These are phyloP conservation scores for Trichoderma sp. DNA, from an alignment of 2,329 filamentous ascomycete genomes.

Conservation along the genomic window DNA sequence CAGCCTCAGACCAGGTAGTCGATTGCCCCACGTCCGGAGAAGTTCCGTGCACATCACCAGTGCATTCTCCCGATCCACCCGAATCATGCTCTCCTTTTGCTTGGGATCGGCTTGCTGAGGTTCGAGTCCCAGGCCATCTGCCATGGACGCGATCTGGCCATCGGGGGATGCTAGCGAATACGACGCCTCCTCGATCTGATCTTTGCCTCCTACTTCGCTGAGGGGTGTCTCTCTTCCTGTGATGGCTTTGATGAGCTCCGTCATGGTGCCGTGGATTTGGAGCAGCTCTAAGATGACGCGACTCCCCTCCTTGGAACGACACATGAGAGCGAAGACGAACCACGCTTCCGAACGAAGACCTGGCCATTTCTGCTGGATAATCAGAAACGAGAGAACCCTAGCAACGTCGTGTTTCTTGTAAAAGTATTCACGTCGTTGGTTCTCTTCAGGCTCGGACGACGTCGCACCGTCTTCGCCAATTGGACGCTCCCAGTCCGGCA, in stretches of 20 bases:
- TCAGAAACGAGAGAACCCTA: constrained; percentile 48
- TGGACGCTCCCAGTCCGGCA: constrained; percentile 36
- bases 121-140: constrained; percentile 40
- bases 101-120: constrained; percentile 47
- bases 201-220: constrained; percentile 11
- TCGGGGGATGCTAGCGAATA: constrained; percentile 19
- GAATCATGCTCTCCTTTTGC: constrained; percentile 44
- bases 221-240: constrained; percentile 39
- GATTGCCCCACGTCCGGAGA: constrained; percentile 42
- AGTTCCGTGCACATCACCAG: constrained; percentile 57
- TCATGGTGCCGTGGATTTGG: constrained; percentile 40
- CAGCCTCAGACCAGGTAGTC: constrained; percentile 39
- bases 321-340: constrained; percentile 61
- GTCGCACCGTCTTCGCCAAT: constrained; percentile 23
- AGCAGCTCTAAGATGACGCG: constrained; percentile 44
- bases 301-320: constrained; percentile 49
- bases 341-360: constrained; percentile 58
- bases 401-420: constrained; percentile 40
- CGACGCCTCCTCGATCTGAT: constrained; percentile 23
- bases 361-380: constrained; percentile 57
- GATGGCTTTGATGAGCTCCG: constrained; percentile 46
- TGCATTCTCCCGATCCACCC: constrained; percentile 59
- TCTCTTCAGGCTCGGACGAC: constrained; percentile 18
- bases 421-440: constrained; percentile 36
- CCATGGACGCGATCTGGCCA: constrained; percentile 23